These are phyloP conservation scores for Choiromyces venosus DNA, from an alignment of 495 filamentous ascomycete species.

Conservation along the genomic window DNA sequence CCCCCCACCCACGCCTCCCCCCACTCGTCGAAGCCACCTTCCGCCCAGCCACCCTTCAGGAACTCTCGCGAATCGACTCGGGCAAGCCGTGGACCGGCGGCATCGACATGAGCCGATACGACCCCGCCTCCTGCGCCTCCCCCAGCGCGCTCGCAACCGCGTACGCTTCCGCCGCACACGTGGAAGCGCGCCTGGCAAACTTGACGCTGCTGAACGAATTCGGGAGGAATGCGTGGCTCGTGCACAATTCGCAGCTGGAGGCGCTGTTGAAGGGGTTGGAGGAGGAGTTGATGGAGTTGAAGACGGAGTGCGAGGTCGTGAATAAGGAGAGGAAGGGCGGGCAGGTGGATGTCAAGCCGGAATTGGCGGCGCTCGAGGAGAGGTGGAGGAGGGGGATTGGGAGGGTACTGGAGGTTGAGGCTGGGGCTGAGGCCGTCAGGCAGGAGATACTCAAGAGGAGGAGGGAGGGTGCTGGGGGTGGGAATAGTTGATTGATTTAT, in stretches of 20 bases:
- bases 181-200: constrained; percentile 60
- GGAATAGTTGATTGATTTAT: not conserved
- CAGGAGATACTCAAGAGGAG: constrained; percentile 55
- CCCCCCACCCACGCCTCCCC: constrained; percentile 46
- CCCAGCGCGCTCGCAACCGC: constrained; percentile 46
- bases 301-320: constrained; percentile 61
- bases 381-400: constrained; percentile 67
- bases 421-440: constrained; percentile 65
- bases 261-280: constrained; percentile 66
- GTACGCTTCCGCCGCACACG: constrained; percentile 62
- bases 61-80: constrained; percentile 56
- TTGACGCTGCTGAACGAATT: constrained; percentile 68
- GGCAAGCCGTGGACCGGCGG: constrained; percentile 53
- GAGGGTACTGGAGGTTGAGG: constrained; percentile 67
- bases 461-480: constrained; percentile 13
- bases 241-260: constrained; percentile 74
- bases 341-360: constrained; percentile 64
- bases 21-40: constrained; percentile 46
- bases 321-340: constrained; percentile 63
- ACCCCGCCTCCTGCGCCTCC: constrained; percentile 46
- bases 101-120: constrained; percentile 79
- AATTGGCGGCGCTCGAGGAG: constrained; percentile 64
- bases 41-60: constrained; percentile 57
- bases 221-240: constrained; percentile 87
- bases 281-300: constrained; percentile 62